These are phyloP conservation scores for Cordyceps cateniannulata DNA, from an alignment of 2,329 filamentous ascomycete species.

Conservation along the genomic window DNA sequence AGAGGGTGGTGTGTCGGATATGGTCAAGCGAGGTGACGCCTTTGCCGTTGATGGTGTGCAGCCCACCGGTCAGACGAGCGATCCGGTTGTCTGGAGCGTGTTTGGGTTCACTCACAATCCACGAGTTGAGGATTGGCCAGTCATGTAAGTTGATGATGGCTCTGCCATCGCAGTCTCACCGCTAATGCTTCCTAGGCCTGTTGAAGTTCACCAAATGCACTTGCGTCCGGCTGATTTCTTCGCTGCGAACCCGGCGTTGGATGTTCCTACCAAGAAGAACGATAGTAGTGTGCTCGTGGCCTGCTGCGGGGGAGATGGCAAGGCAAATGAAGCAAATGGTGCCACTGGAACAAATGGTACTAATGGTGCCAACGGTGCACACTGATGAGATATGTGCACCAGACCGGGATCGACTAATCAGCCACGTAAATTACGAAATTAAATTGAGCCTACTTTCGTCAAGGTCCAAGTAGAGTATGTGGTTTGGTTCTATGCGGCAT, in stretches of 20 bases:
- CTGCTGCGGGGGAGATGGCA: constrained; percentile 21
- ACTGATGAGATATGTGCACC: constrained; percentile 20
- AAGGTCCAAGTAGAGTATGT: constrained; percentile 4
- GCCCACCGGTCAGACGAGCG: constrained; percentile 16
- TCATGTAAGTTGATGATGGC: constrained; percentile 35
- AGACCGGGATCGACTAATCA: too few species aligned
- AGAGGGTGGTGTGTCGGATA: constrained; percentile 37
- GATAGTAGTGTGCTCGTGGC: constrained; percentile 35
- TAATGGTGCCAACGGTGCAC: neutral
- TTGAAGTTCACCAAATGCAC: constrained; percentile 41
- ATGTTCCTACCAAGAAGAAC: constrained; percentile 32
- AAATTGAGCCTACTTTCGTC: too few species aligned
- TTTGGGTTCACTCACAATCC: constrained; percentile 44
- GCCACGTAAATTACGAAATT: too few species aligned
- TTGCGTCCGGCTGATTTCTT: constrained; percentile 40
- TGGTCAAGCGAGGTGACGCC: constrained; percentile 41
- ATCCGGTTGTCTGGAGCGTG: constrained; percentile 39
- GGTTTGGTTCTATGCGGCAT: neutral
- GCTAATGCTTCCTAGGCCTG: constrained; percentile 31
- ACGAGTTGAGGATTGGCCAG: constrained; percentile 43
- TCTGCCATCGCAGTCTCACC: neutral
- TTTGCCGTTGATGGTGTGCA: constrained; percentile 31
- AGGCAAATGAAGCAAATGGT: neutral
- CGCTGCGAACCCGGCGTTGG: constrained; percentile 37
- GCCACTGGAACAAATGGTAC: neutral